Evolutionary conservation across 2,329 filamentous ascomycete genomes (phyloP), one percentile per base, ranked within the genome.

Genomic region (Fusarium armeniacum): DNA sequence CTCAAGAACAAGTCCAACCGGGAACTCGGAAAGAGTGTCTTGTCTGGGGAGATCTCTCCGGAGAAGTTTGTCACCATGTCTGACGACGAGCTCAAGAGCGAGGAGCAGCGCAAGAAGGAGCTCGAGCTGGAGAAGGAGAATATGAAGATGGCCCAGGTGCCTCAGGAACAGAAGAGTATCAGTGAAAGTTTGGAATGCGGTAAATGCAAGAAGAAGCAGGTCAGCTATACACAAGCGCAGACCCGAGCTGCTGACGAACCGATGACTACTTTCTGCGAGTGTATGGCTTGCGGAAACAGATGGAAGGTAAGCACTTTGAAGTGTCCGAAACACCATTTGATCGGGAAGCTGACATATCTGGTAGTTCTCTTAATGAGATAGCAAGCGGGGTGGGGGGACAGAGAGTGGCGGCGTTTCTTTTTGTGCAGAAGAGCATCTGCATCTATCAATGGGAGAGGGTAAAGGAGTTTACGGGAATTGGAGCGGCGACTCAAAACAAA

Each of bases 101-200:
- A 90, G 51, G 90, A 96, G 80, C 91, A 93, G 81, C 89, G 90
- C 65, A 89, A 89, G 74, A 88, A 91, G 76, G 94, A 98, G 73
- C 83, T 87, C 73, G 89, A 89, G 79, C 86, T 97, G 52, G 87
- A 94, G 78, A 89, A 92, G 81, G 93, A 98, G 82, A 99, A 99
- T 81, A 94, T 98, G 92, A 94, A 94, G 84, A 93, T 95, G 81
- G 93, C 96, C 2, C 97, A 98, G 90, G 94, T 97, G 13, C 93
- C 95, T 60, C 92, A 94, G 85, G 92, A 90, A 20, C 91, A 97
- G 82, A 96, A 94, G 86, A 94, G 91, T 78, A 93, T 98, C 82
- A 94, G 91, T 78, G 91, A 92, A 78, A 93, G 91, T 60, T 86
- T 98, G 76, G 91, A 93, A 81, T 99, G 96, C 83, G 89, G 93